Evolutionary conservation across 1,284 basidiomycete species (phyloP).

Genomic region (Cystobasidiaceae sp.): DNA sequence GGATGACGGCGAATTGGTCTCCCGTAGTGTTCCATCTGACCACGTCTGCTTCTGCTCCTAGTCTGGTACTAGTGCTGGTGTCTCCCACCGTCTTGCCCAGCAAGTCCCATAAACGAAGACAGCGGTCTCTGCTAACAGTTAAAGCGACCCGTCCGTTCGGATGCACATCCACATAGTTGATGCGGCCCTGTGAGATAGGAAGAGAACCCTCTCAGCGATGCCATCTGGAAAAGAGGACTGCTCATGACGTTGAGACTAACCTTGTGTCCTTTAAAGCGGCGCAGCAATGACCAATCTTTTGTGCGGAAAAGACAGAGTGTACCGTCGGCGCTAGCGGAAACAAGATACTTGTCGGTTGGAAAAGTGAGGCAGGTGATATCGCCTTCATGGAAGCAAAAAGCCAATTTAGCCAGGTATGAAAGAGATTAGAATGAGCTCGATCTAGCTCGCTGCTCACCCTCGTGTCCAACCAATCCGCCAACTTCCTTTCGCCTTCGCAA

Average conservation of each 20-base stretch:
- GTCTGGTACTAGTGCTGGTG: slow-evolving; percentile 77
- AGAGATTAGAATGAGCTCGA: neutral
- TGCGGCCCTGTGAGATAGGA: slow-evolving; percentile 54
- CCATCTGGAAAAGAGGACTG: neutral
- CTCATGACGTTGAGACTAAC: neutral
- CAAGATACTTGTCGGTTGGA: slow-evolving; percentile 41
- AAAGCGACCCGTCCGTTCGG: slow-evolving; percentile 86
- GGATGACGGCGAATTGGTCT: slow-evolving; percentile 66
- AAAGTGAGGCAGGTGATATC: slow-evolving; percentile 28
- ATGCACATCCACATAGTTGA: slow-evolving; percentile 85
- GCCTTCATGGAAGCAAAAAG: neutral
- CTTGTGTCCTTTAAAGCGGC: slow-evolving; percentile 84
- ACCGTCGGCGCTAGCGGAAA: slow-evolving; percentile 71
- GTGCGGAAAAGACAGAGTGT: slow-evolving; percentile 84
- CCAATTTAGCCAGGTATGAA: neutral
- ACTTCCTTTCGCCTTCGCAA: slow-evolving; percentile 81
- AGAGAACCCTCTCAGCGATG: neutral
- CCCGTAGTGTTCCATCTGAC: slow-evolving; percentile 77
- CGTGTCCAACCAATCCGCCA: slow-evolving; percentile 58
- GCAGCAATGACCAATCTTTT: slow-evolving; percentile 85
- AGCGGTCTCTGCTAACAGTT: slow-evolving; percentile 83
- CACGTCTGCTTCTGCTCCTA: slow-evolving; percentile 81
- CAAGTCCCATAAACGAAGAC: slow-evolving; percentile 94
- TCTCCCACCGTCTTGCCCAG: slow-evolving; percentile 58
- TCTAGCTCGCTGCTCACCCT: neutral